Conservation (phyloP, 2,329 filamentous ascomycete species). For the Diaporthe citriasiana region DNA sequence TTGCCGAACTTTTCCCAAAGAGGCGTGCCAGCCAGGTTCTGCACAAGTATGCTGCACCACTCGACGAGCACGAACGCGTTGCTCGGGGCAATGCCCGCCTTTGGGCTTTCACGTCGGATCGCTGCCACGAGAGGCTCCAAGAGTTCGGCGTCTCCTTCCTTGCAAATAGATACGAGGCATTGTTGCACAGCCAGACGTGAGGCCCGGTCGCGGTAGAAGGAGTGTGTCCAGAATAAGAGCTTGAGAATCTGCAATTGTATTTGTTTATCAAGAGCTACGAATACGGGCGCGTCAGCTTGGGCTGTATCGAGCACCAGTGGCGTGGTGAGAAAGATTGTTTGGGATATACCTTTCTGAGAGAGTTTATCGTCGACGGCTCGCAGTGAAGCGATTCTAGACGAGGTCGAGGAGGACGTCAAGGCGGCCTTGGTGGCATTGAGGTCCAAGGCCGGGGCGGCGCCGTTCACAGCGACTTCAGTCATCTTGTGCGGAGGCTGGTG, state of each 20-base stretch:
- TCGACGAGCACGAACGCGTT: slow-evolving; percentile 92
- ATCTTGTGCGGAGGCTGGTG: slow-evolving; percentile 56
- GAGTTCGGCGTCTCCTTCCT: slow-evolving; percentile 67
- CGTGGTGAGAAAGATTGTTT: slow-evolving; percentile 25
- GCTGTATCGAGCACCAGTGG: slow-evolving; percentile 10
- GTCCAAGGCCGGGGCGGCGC: slow-evolving; percentile 61
- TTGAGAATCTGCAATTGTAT: slow-evolving; percentile 71
- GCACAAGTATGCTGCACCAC: slow-evolving; percentile 87
- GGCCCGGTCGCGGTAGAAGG: slow-evolving; percentile 86
- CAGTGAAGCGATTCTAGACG: slow-evolving; percentile 67
- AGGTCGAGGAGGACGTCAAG: slow-evolving; percentile 74
- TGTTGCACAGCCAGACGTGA: slow-evolving; percentile 87
- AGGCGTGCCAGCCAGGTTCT: slow-evolving; percentile 73
- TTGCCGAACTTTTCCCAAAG: slow-evolving; percentile 75
- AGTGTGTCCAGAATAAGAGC: slow-evolving; percentile 88
- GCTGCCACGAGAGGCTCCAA: slow-evolving; percentile 76
- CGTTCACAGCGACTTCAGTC: slow-evolving; percentile 64
- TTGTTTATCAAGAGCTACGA: slow-evolving; percentile 62
- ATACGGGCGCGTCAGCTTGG: slow-evolving; percentile 38
- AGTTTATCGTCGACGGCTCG: slow-evolving; percentile 70
- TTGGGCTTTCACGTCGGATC: slow-evolving; percentile 80
- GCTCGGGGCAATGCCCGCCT: slow-evolving; percentile 80
- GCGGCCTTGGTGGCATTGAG: slow-evolving; percentile 63
- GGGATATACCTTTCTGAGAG: slow-evolving; percentile 64
- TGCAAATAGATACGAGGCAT: slow-evolving; percentile 78